These are phyloP conservation scores for Neurospora sublineolata DNA, from an alignment of 495 filamentous ascomycete species.

Conservation along the genomic window DNA sequence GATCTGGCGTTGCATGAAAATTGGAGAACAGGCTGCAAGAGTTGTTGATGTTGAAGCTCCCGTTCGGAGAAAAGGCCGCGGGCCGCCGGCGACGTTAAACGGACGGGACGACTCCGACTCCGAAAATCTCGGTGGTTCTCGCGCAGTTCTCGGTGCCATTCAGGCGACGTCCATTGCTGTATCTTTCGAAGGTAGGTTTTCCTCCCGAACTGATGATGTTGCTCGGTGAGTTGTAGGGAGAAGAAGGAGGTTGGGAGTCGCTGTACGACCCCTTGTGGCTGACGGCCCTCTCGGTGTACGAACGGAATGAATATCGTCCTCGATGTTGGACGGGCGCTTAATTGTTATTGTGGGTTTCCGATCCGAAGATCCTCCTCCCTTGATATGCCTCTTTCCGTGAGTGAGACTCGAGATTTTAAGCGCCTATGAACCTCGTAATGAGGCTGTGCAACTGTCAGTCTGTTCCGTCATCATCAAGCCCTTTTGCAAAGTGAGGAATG, in stretches of 20 bases:
- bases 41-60: background rate
- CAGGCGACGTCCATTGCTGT: background rate
- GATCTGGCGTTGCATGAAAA: background rate
- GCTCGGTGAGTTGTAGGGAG: background rate
- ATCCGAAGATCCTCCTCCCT: background rate
- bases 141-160: background rate
- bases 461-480: background rate
- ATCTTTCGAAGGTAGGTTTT: background rate
- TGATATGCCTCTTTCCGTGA: background rate
- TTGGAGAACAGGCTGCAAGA: background rate
- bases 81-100: background rate
- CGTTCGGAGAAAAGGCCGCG: background rate
- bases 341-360: background rate
- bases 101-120: background rate
- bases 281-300: background rate
- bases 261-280: background rate
- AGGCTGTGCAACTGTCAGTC: background rate
- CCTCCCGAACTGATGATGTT: background rate
- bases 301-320: background rate
- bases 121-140: background rate
- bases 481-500: background rate
- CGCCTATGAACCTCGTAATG: background rate
- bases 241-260: background rate
- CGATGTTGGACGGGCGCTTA: background rate
- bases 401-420: background rate